phyloP scores from a whole-genome alignment of 1,139 yeast species.

The Candida sojae region DNA sequence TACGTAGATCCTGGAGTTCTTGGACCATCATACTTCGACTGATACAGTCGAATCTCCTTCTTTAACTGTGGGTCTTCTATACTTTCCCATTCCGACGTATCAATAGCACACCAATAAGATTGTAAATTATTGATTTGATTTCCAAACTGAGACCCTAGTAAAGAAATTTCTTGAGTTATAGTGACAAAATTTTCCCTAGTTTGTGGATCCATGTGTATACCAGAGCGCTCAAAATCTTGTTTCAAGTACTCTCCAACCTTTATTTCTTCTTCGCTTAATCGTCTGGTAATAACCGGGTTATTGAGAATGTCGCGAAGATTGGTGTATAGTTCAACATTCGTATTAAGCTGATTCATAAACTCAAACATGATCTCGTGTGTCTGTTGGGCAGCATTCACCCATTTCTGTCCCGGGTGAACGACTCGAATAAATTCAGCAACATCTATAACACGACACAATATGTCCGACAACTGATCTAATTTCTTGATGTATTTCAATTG shows the following conservation, averaged over 20 bases:
- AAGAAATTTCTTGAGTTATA: constrained; percentile 78
- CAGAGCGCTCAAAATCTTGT: constrained; percentile 88
- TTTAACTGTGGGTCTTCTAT: constrained; percentile 26
- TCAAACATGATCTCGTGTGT: constrained; percentile 91
- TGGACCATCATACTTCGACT: constrained; percentile 20
- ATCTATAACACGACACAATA: constrained; percentile 89
- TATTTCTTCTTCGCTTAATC: constrained; percentile 68
- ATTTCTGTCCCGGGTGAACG: constrained; percentile 74
- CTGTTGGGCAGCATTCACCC: constrained; percentile 80
- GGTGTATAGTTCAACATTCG: constrained; percentile 72
- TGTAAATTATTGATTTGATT: constrained; percentile 54
- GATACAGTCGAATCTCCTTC: constrained; percentile 28
- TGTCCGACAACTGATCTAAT: constrained; percentile 84
- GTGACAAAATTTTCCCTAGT: constrained; percentile 72
- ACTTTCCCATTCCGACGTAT: constrained; percentile 30
- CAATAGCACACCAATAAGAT: constrained; percentile 39
- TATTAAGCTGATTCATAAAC: constrained; percentile 89
- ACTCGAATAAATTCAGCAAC: constrained; percentile 91
- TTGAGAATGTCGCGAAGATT: constrained; percentile 58
- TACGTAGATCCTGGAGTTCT: constrained; percentile 14
- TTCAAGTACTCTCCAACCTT: constrained; percentile 79
- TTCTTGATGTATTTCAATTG: constrained; percentile 57
- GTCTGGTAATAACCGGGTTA: constrained; percentile 33
- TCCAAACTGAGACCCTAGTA: constrained; percentile 77
- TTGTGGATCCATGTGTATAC: constrained; percentile 75